Conservation (phyloP, 495 filamentous ascomycete species). For the Penicillium angulare region DNA sequence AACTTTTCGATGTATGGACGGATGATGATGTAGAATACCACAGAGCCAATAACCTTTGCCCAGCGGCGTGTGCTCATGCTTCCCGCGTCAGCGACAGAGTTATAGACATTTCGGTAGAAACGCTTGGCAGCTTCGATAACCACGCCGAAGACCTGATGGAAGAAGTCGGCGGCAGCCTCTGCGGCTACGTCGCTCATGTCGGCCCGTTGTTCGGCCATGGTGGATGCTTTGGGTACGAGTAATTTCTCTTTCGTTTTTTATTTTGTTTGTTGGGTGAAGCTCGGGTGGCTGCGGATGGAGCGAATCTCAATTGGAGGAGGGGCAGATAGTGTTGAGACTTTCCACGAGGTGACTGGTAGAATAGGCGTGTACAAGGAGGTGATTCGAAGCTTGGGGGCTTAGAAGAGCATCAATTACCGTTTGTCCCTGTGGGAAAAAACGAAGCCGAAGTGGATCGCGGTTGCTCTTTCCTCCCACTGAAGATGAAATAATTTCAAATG, state of each 20-base stretch:
- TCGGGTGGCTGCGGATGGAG: not conserved
- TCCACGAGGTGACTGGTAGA: no score
- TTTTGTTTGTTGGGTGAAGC: not conserved
- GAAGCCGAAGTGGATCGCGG: not conserved
- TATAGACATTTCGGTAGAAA: conserved; percentile 54
- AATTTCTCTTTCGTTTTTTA: conserved; percentile 3
- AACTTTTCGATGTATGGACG: conserved; percentile 60
- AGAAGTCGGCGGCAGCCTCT: conserved; percentile 38
- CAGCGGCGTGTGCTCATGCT: conserved; percentile 55
- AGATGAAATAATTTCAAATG: not conserved
- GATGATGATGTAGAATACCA: conserved; percentile 62
- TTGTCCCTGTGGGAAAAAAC: not conserved
- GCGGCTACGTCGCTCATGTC: conserved; percentile 24
- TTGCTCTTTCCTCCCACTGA: not conserved
- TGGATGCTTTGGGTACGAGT: not conserved
- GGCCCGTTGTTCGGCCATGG: conserved; percentile 22
- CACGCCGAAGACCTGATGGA: conserved; percentile 30
- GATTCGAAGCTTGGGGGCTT: no score
- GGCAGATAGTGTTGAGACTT: no score
- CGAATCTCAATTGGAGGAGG: not conserved
- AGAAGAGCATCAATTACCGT: no score
- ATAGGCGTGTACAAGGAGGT: no score
- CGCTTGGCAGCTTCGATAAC: conserved; percentile 24
- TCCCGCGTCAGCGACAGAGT: conserved; percentile 52
- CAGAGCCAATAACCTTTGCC: conserved; percentile 60